These are phyloP conservation scores for Phytophthora fragariaefolia DNA, from an alignment of 352 stramenopile genomes.

Conservation along the genomic window DNA sequence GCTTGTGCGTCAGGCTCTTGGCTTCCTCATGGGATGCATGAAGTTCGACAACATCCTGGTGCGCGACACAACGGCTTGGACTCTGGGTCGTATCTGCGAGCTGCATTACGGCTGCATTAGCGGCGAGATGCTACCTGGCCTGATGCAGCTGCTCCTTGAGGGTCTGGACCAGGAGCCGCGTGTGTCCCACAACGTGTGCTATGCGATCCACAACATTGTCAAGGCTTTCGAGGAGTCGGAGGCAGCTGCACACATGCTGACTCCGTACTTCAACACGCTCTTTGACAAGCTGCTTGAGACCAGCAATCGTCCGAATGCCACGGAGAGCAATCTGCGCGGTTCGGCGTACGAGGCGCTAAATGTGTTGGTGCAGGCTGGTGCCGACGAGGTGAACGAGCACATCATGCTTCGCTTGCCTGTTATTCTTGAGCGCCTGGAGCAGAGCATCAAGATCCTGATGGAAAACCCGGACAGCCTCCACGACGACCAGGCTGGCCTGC, in stretches of 20 bases:
- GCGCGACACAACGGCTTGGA: constrained; percentile 97
- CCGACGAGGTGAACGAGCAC: constrained; percentile 77
- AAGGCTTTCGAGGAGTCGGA: constrained; percentile 91
- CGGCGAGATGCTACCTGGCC: constrained; percentile 85
- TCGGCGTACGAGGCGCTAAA: constrained; percentile 95
- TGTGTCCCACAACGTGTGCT: constrained; percentile 96
- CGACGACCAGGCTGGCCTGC: constrained; percentile 75
- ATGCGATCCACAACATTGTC: constrained; percentile 97
- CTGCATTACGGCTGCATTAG: constrained; percentile 93
- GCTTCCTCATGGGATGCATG: constrained; percentile 93
- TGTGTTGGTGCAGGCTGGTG: constrained; percentile 91
- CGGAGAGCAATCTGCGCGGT: constrained; percentile 91
- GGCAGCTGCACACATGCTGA: constrained; percentile 84
- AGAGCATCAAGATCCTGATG: constrained; percentile 67
- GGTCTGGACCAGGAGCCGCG: constrained; percentile 88
- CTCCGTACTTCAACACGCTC: constrained; percentile 91
- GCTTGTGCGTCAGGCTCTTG: constrained; percentile 93
- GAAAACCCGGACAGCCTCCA: constrained; percentile 80
- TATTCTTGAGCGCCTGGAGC: constrained; percentile 80
- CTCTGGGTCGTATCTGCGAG: constrained; percentile 95
- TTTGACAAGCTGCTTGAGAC: constrained; percentile 94
- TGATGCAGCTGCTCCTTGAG: constrained; percentile 90
- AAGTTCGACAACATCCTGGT: constrained; percentile 93
- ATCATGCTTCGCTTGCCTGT: constrained; percentile 83
- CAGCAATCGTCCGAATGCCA: constrained; percentile 88